Base-by-base conservation (phyloP, 129 eudicot genomes). In the Centrapalus pauciflorus region DNA sequence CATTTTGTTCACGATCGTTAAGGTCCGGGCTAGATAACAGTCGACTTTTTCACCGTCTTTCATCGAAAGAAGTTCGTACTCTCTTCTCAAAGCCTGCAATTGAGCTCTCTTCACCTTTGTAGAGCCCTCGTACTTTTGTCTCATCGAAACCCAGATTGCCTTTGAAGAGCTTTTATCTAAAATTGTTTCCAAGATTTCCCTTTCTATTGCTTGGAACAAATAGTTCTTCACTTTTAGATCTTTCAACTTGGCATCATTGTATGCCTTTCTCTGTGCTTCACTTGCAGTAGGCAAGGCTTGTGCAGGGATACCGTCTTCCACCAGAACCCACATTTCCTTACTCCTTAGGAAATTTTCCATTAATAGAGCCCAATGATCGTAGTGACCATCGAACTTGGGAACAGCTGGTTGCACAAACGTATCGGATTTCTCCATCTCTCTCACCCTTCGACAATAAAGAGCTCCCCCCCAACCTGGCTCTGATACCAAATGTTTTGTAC, bases 351-450 rank as follows among this genome's bases (percentile, higher is more conserved):
- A 61, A 20, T 17, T 34, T 17, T 32, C 46, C 48, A 34, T 32
- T 12, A 33, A 16, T 6, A 61, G n/a, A n/a, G n/a, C n/a, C n/a
- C n/a, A n/a, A n/a, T n/a, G n/a, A n/a, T n/a, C n/a, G n/a, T n/a
- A n/a, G n/a, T 34, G 66, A 37, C 66, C 69, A 45, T 64, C 69
- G 12, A 64, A 64, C 37, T 64, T 64, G 3, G 69, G 69, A 0
- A 64, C 27, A 1, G 55, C 54, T 1, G 55, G 37, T 27, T 40
- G 37, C 69, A 64, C 55, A 41, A 38, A 38, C 55, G 40, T 64
- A 6, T 64, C 35, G 23, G 69, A n/a, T 0, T 40, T 12, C 20
- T 45, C 34, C 55, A 41, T 64, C 69, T 20, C 55, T n/a, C 54
- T 37, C 34, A 7, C 35, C 9, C 7, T 24, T 34, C 4, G 27